phyloP scores from a whole-genome alignment of 345 rosid genomes.

The Nephelium lappaceum region DNA sequence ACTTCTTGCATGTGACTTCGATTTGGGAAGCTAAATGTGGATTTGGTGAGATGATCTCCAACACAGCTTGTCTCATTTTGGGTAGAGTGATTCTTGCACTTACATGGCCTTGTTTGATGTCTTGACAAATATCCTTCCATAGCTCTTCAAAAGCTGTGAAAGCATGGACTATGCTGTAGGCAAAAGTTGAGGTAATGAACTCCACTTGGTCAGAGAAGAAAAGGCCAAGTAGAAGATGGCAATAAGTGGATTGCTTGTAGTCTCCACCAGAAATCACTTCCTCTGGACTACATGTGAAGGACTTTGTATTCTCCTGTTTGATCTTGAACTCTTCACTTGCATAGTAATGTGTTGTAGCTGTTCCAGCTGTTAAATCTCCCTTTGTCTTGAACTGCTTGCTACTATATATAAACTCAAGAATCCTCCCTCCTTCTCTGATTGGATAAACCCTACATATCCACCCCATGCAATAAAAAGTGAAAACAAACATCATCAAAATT shows the following conservation, averaged over 20 bases:
- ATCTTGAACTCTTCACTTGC: slow-evolving; percentile 85
- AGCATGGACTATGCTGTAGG: slow-evolving; percentile 84
- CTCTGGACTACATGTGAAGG: slow-evolving; percentile 83
- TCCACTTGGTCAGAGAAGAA: slow-evolving; percentile 57
- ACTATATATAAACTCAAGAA: slow-evolving; percentile 86
- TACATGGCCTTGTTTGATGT: slow-evolving; percentile 60
- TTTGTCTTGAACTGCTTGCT: slow-evolving; percentile 74
- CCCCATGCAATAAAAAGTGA: neutral
- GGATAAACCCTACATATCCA: slow-evolving; percentile 62
- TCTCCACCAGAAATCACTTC: slow-evolving; percentile 83
- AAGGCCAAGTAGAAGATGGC: slow-evolving; percentile 91
- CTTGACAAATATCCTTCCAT: slow-evolving; percentile 74
- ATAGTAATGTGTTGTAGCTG: slow-evolving; percentile 90
- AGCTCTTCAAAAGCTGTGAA: slow-evolving; percentile 67
- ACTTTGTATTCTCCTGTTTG: slow-evolving; percentile 71
- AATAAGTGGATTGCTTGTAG: slow-evolving; percentile 78
- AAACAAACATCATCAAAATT: neutral
- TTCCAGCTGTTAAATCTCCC: slow-evolving; percentile 76
- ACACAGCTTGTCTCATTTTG: slow-evolving; percentile 58
- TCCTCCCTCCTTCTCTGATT: slow-evolving; percentile 76
- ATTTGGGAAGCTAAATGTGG: slow-evolving; percentile 56
- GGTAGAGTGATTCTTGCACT: slow-evolving; percentile 56
- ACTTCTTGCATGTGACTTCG: slow-evolving; percentile 48
- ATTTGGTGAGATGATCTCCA: slow-evolving; percentile 56
- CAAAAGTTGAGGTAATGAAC: slow-evolving; percentile 83